Evolutionary conservation across 2,329 filamentous ascomycete species (phyloP).

Genomic region (Cordyceps javanica): DNA sequence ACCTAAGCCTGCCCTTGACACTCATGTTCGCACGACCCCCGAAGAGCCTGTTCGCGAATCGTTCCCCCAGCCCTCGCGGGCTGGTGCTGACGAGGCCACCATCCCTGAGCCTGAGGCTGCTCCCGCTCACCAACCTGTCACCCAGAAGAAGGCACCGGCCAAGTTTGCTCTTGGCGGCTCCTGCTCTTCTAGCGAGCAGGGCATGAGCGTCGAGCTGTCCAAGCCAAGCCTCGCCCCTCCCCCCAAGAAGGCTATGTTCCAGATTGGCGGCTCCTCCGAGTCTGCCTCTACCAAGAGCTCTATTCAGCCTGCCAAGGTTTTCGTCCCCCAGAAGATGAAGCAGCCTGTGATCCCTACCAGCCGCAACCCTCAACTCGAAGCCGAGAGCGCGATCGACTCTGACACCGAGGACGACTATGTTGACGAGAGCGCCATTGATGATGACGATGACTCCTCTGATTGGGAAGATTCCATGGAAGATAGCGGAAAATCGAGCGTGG

Average conservation of each 20-base stretch:
- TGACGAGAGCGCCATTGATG: constrained; percentile 77
- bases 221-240: constrained; percentile 26
- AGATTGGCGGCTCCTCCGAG: constrained; percentile 58
- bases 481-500: constrained; percentile 75
- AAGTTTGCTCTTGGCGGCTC: constrained; percentile 71
- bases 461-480: constrained; percentile 69
- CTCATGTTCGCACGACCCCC: constrained; percentile 48
- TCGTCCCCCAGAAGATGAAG: constrained; percentile 55
- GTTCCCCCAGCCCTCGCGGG: constrained; percentile 43
- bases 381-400: constrained; percentile 47
- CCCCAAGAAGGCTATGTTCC: constrained; percentile 40
- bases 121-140: constrained; percentile 59
- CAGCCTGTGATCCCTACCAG: constrained; percentile 64
- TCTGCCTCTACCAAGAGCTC: constrained; percentile 64
- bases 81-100: constrained; percentile 42
- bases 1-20: constrained; percentile 20
- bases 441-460: constrained; percentile 57
- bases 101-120: constrained; percentile 57
- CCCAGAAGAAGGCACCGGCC: constrained; percentile 54
- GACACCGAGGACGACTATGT: constrained; percentile 63
- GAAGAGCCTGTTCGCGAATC: constrained; percentile 48
- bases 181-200: constrained; percentile 62
- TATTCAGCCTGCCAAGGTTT: constrained; percentile 38
- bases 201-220: constrained; percentile 42
- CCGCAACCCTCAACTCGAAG: constrained; percentile 61